A percentile compares a stretch with the other conserved stretches of the same genome.
phyloP scores from a whole-genome alignment of 208 protist species.

The Trypanosoma platydactyli region DNA sequence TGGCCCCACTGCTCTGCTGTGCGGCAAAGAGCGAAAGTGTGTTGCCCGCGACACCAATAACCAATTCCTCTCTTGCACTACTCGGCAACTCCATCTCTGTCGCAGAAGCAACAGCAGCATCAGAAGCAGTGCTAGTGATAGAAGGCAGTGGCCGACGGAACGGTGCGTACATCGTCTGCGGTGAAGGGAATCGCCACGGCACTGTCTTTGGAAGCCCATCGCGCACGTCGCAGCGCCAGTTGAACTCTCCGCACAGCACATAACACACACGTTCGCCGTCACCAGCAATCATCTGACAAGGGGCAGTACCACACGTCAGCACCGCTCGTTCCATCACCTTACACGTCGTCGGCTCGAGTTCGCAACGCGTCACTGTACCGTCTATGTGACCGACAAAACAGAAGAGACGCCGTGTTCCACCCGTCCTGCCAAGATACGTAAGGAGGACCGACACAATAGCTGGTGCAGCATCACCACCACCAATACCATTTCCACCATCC shows the following conservation, averaged over 20 bases:
- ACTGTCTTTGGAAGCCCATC: slow-evolving; percentile 60
- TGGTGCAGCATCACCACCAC: slow-evolving; percentile 8
- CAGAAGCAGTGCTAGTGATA: neutral
- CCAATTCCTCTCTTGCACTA: slow-evolving; percentile 46
- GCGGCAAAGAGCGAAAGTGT: slow-evolving; percentile 60
- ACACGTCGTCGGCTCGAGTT: slow-evolving; percentile 56
- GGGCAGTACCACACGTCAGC: slow-evolving; percentile 52
- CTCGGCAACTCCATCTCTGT: slow-evolving; percentile 1
- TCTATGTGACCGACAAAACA: slow-evolving; percentile 76
- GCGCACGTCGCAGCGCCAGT: slow-evolving; percentile 70
- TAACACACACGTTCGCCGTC: slow-evolving; percentile 77
- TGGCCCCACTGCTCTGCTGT: slow-evolving; percentile 36
- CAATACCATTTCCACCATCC: slow-evolving; percentile 2
- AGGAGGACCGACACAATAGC: slow-evolving; percentile 74
- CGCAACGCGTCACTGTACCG: slow-evolving; percentile 65
- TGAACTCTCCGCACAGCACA: slow-evolving; percentile 54
- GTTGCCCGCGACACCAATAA: slow-evolving; percentile 58
- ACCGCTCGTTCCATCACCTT: slow-evolving; percentile 52
- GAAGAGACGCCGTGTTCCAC: slow-evolving; percentile 43
- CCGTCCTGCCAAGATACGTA: slow-evolving; percentile 53
- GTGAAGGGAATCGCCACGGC: slow-evolving; percentile 68
- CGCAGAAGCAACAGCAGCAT: too few species aligned
- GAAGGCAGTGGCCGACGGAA: slow-evolving; percentile 47
- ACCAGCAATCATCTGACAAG: slow-evolving; percentile 69
- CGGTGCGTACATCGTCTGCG: slow-evolving; percentile 55